Percentiles rank a stretch among this genome's conserved stretches.
Conservation (phyloP, 192 early-diverging fungal genomes). For the Helicostylum pulchrum region DNA sequence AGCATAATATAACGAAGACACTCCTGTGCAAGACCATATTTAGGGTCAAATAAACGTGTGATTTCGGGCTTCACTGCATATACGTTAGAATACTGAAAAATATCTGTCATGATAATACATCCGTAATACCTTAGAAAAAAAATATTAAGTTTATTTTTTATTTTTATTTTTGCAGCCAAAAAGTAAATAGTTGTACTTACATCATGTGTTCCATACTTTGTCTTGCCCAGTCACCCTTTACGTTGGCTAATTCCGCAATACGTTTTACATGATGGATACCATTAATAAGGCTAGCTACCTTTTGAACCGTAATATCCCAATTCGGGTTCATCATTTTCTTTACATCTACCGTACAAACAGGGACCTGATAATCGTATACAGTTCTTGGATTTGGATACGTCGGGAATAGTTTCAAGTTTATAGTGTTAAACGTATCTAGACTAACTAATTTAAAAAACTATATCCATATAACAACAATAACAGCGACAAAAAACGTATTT, state of each 20-base stretch:
- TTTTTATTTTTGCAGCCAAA: background rate
- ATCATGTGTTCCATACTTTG: slow-evolving; percentile 86
- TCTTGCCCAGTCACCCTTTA: slow-evolving; percentile 69
- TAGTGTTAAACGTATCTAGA: slow-evolving; percentile 71
- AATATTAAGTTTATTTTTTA: no score
- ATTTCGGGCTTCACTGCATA: slow-evolving; percentile 72
- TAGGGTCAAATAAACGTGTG: slow-evolving; percentile 54
- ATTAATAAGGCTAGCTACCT: slow-evolving; percentile 77
- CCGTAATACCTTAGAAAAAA: slow-evolving; percentile 69
- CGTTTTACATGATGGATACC: slow-evolving; percentile 79
- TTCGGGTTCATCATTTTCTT: slow-evolving; percentile 58
- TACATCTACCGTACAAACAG: slow-evolving; percentile 72
- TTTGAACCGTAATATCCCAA: slow-evolving; percentile 91
- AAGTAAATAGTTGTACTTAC: slow-evolving; percentile 43
- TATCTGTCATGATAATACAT: slow-evolving; percentile 84
- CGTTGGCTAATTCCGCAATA: slow-evolving; percentile 79
- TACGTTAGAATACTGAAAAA: slow-evolving; percentile 94
- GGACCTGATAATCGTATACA: slow-evolving; percentile 82
- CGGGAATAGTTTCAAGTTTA: slow-evolving; percentile 86
- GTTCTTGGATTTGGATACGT: slow-evolving; percentile 68
- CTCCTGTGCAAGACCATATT: slow-evolving; percentile 67
- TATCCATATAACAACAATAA: no score
- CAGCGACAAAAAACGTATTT: background rate
- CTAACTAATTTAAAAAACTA: background rate
- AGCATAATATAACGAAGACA: slow-evolving; percentile 73